Base-by-base conservation (phyloP, 176 grass and related monocot genomes). In the Themeda triandra region DNA sequence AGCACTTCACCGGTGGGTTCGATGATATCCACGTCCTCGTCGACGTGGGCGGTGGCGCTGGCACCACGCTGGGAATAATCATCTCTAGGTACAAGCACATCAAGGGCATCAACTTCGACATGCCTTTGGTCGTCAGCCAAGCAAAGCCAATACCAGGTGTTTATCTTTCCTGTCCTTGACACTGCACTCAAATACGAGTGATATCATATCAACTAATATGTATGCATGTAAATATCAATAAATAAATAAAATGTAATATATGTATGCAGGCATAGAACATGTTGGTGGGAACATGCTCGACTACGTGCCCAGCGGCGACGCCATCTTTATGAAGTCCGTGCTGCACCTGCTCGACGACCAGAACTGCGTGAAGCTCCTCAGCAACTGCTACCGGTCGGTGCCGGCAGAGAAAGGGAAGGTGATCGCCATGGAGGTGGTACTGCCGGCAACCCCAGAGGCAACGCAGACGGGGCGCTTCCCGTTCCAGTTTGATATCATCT, bases 231-330 rank as follows among this genome's bases (percentile, higher is more conserved):
- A n/a, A n/a, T n/a, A n/a, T n/a, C n/a, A n/a, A n/a, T n/a, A n/a
- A n/a, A n/a, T n/a, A n/a, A n/a, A n/a, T n/a, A n/a, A n/a, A n/a
- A n/a, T n/a, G n/a, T n/a, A n/a, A n/a, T n/a, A n/a, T n/a, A n/a
- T n/a, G n/a, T n/a, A n/a, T n/a, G n/a, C n/a, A n/a, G n/a, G 67
- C 6, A 72, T 86, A 45, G 6, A 77, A 35, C 85, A 74, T 29
- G 42, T 88, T 10, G 32, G 63, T 0, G 86, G 86, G 29, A 54
- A 83, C 59, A 79, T 78, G 86, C 82, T 86, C 15, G 82, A 78
- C 32, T 18, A n/a, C 24, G 42, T 89, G 19, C 81, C 87, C 21
- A 23, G 13, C 1, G 87, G 81, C 21, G 81, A 89, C 74, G 81
- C 87, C 15, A 25, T 89, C 54, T 66, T 89, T 17, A 29, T 89